These are phyloP conservation scores for Aspergillus aculeatus DNA, from an alignment of 2,329 filamentous ascomycete genomes.

Conservation along the genomic window DNA sequence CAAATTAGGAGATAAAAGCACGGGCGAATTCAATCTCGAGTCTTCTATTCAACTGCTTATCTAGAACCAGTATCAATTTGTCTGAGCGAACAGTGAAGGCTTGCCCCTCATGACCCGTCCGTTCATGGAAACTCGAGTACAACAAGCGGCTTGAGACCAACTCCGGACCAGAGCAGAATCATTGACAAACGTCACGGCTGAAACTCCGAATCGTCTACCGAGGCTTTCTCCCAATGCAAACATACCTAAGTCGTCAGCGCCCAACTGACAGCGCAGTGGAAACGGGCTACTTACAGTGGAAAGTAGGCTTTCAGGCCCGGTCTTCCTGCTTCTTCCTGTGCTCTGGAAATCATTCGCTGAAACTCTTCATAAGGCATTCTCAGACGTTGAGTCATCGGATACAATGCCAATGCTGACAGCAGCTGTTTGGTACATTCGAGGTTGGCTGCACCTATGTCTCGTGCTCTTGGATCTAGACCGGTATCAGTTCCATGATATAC, in stretches of 20 bases:
- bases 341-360: slow-evolving; percentile 36
- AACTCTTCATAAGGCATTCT: slow-evolving; percentile 43
- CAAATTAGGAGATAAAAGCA: not conserved
- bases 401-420: slow-evolving; percentile 43
- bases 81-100: not conserved
- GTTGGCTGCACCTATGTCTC: slow-evolving; percentile 44
- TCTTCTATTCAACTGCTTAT: not conserved
- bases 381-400: slow-evolving; percentile 45
- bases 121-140: not conserved
- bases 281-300: slow-evolving; percentile 39
- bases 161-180: not conserved
- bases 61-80: not conserved
- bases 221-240: slow-evolving; percentile 44
- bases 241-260: slow-evolving; percentile 37
- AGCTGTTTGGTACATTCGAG: slow-evolving; percentile 37
- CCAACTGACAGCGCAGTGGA: not conserved
- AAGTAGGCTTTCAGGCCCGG: slow-evolving; percentile 45
- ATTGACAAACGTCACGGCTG: not conserved
- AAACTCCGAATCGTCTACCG: slow-evolving; percentile 6
- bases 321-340: slow-evolving; percentile 40
- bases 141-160: not conserved
- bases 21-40: not conserved
- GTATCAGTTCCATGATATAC: slow-evolving; percentile 19
- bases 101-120: not conserved
- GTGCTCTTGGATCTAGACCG: slow-evolving; percentile 41